phyloP scores from a whole-genome alignment of 768 basidiomycete genomes.

The Rhodosporidiobolus odoratus region DNA sequence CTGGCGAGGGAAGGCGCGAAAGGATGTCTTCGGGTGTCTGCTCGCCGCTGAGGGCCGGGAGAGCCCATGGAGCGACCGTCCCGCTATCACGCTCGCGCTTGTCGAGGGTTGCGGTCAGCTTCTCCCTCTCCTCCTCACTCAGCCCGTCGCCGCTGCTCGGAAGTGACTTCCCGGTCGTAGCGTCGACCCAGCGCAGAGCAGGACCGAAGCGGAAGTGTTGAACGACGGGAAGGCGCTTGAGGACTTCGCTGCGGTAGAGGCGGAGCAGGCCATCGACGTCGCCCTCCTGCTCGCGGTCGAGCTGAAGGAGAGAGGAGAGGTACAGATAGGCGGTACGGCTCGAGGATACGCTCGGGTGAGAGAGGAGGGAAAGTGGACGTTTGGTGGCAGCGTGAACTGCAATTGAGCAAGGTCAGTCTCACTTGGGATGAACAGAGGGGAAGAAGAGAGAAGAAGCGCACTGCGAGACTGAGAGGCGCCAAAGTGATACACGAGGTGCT shows the following conservation, averaged over 20 bases:
- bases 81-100: conserved; percentile 6
- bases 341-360: conserved; percentile 48
- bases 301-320: neutral
- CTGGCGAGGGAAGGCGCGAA: neutral
- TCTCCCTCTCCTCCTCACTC: neutral
- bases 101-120: neutral
- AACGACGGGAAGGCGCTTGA: conserved; percentile 62
- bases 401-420: neutral
- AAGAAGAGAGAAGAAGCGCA: conserved; percentile 35
- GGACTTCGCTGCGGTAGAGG: neutral
- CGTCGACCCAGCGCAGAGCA: conserved; percentile 50
- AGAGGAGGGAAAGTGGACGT: neutral
- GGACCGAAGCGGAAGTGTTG: conserved; percentile 87
- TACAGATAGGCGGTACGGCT: neutral
- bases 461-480: conserved; percentile 74
- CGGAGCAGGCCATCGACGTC: neutral
- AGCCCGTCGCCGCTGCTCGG: conserved; percentile 7
- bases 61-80: conserved; percentile 31
- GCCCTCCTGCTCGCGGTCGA: neutral
- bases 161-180: neutral
- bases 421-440: neutral
- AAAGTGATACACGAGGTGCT: conserved; percentile 75
- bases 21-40: neutral
- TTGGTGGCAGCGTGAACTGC: neutral
- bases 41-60: conserved; percentile 5